Base-by-base conservation (phyloP, 2,329 filamentous ascomycete genomes). In the Botrytis elliptica region DNA sequence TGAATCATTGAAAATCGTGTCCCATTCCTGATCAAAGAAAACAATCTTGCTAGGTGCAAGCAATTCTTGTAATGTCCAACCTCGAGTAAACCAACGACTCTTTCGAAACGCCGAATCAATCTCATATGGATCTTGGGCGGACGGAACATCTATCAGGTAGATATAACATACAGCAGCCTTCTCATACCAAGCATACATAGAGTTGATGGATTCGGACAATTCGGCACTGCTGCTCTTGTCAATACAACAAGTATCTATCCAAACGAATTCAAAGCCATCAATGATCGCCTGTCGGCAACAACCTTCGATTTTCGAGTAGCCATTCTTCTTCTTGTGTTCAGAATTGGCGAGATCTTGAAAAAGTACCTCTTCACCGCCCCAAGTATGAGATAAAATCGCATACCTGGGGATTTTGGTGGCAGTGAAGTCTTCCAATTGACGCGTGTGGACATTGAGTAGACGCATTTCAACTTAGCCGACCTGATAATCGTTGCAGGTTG, bases 221-320 rank as follows among this genome's bases (percentile, higher is more conserved):
- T 76, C 75, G 12, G 73, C 64, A 22, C 49, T 62, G 64, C 70
- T 75, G 18, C 57, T 69, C 65, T 76, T 76, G 52, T 76, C 75
- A 44, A 76, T 75, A 67, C 73, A 75, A 29, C 75, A 75, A 42
- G 75, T 75, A 67, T 76, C 75, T 52, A 75, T 75, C 75, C 70
- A 71, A 52, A 73, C 25, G 5, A 40, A 73, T 25, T 42, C 52
- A 36, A 33, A 55, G 33, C 22, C 7, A 38, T 69, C 65, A n/a
- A 25, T 36, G 8, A 65, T 65, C 10, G 68, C 68, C 14, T 46
- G 55, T 22, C 7, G 49, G 36, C 36, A 38, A n/a, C 68, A 70
- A 42, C 49, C 49, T 14, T 60, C 40, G 16, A 70, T 62, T n/a
- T 70, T 70, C 55, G 36, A 9, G 22, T 62, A 70, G 16, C 55